phyloP scores from a whole-genome alignment of 495 filamentous ascomycete species.

The Penicillium salamii region DNA sequence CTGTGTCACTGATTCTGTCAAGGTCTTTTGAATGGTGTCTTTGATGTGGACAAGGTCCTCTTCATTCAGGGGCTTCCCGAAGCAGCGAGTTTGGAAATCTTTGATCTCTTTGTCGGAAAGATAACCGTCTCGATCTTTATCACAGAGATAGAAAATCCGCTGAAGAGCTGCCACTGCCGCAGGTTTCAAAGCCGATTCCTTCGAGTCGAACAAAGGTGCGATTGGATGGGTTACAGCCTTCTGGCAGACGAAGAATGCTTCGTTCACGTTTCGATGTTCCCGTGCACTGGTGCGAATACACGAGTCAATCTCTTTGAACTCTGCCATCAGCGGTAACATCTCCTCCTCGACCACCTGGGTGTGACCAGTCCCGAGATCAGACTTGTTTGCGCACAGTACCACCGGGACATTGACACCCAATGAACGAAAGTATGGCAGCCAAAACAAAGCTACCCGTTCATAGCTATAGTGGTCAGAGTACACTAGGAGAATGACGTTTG shows the following conservation, averaged over 20 bases:
- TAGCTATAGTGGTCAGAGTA: slow-evolving; percentile 99
- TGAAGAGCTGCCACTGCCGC: slow-evolving; percentile 80
- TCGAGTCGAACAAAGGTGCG: slow-evolving; percentile 92
- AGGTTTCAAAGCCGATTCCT: slow-evolving; percentile 84
- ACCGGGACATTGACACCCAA: slow-evolving; percentile 98
- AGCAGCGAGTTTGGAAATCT: slow-evolving; percentile 87
- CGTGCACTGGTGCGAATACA: slow-evolving; percentile 94
- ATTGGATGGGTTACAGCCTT: slow-evolving; percentile 98
- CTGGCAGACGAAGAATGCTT: slow-evolving; percentile 95
- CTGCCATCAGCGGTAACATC: slow-evolving; percentile 97
- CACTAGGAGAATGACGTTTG: slow-evolving; percentile 94
- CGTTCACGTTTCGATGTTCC: slow-evolving; percentile 93
- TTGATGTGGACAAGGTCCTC: slow-evolving; percentile 90
- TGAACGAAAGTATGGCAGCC: slow-evolving; percentile 95
- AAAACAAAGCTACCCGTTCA: slow-evolving; percentile 93
- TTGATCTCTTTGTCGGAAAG: slow-evolving; percentile 86
- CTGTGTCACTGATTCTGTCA: slow-evolving; percentile 59
- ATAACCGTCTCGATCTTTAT: slow-evolving; percentile 95
- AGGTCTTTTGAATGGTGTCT: slow-evolving; percentile 66
- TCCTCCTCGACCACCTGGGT: slow-evolving; percentile 88
- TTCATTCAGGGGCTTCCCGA: slow-evolving; percentile 74
- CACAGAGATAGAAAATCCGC: slow-evolving; percentile 90
- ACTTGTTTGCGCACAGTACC: slow-evolving; percentile 95
- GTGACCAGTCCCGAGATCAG: slow-evolving; percentile 70
- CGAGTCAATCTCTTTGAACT: slow-evolving; percentile 98